phyloP scores from a whole-genome alignment of 2,329 filamentous ascomycete species.

The Penicillium sp. region DNA sequence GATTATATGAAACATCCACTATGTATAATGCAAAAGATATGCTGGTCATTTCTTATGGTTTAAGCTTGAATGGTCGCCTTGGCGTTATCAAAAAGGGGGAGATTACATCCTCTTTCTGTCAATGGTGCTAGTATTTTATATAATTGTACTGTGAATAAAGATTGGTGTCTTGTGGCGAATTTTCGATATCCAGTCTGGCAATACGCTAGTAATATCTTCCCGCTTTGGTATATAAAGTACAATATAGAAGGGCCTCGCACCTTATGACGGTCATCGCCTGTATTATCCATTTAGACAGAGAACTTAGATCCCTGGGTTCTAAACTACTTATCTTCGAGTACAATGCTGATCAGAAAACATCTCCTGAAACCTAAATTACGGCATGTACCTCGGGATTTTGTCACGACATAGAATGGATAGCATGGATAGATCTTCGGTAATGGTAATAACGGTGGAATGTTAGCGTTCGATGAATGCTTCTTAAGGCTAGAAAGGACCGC shows the following conservation, averaged over 20 bases:
- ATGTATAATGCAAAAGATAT: neutral
- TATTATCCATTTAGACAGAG: neutral
- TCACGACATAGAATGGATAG: neutral
- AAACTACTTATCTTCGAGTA: no score
- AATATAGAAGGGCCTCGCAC: neutral
- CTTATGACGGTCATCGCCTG: neutral
- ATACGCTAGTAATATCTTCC: neutral
- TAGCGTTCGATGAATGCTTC: neutral
- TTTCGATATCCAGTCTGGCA: no score
- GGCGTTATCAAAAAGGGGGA: slow-evolving; percentile 13
- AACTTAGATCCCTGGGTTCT: neutral
- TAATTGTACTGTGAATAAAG: neutral
- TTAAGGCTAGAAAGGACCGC: neutral
- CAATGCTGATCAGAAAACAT: no score
- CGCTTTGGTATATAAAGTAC: neutral
- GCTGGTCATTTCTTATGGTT: neutral
- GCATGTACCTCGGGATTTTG: neutral
- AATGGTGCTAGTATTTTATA: no score
- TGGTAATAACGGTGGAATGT: neutral
- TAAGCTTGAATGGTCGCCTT: slow-evolving; percentile 19
- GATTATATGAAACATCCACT: neutral
- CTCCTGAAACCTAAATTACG: neutral
- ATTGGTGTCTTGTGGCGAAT: neutral
- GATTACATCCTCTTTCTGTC: neutral
- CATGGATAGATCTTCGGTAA: neutral